Evolutionary conservation across 1,139 yeast genomes (phyloP), one percentile per base, ranked within the genome.

Genomic region (Lodderomyces elongisporus): DNA sequence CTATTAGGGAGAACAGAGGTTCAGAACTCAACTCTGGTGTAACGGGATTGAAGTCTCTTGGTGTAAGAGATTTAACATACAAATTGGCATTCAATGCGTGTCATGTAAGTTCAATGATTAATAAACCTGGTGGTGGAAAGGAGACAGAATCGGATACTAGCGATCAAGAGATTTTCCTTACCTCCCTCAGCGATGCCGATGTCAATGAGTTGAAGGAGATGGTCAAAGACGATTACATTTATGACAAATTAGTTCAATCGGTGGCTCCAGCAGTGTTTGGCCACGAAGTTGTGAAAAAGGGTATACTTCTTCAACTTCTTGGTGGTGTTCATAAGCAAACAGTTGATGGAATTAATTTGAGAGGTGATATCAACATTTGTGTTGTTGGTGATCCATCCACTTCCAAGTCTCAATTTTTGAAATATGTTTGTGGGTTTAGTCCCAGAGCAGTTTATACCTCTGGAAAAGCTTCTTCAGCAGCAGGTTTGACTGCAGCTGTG

Each of bases 381-480:
- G 74, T 91, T 46, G 98, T 91, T 34, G 99, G 99, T 34, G 99
- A 91, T 55, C 99, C 99, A 1, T 89, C 97, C 2, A 91, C 98
- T 7, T 88, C 98, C 18, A 91, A 91, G 56, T 89, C 97, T 0
- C 99, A 91, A 56, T 91, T 91, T 54, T 68, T 91, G 52, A 91
- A 93, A 59, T 93, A 93, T 56, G 96, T 91, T 12, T 84, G 91
- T 49, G 79, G 85, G 1, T 88, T 91, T 56, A 76, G 94, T 24
- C 97, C 98, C 17, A 74, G 99, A 50, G 88, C 97, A 1, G 89
- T 91, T 25, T 91, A 93, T 54, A 93, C 99, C 1, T 89, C 97
- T 0, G 99, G 99, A 59, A 91, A 91, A 54, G 98, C 99, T 0
- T 89, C 97, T 0, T 79, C 96, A 2, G 99, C 99, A 3, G 99